Evolutionary conservation across 1,139 yeast species (phyloP), one percentile per base, ranked within the genome.

Genomic region (Blastobotrys petasosporus): DNA sequence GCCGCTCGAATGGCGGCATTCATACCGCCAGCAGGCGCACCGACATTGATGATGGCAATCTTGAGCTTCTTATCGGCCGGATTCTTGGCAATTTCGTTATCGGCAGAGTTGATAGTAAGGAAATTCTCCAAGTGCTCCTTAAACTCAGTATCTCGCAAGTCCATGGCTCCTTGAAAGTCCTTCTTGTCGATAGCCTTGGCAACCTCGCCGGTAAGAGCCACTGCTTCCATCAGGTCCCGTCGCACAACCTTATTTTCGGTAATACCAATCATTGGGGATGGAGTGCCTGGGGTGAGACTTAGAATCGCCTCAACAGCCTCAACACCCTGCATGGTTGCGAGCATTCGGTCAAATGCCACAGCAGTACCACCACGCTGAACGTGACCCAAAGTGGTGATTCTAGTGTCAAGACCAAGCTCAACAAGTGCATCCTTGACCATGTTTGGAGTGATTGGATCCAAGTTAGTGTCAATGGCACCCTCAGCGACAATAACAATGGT

Each of bases 311-410:
- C 82, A 44, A 92, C 95, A 9, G 98, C 97, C 62, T 90, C 97
- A 31, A 90, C 96, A 65, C 98, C 98, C 73, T 92, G 98, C 57
- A 90, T 66, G 17, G 98, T 90, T 30, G 97, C 96, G 54, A 92
- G 70, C 63, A 85, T 69, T 60, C 98, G 79, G 66, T 92, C 98
- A 62, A 74, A 83, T 2, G 97, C 97, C 47, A 88, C 96, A 2
- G 98, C 97, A 37, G 94, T 77, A 64, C 98, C 98, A 69, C 98
- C 98, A 70, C 98, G 81, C 73, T 92, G 98, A 42, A 92, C 96
- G 64, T 92, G 98, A 36, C 98, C 98, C 56, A 92, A 74, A 23
- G 94, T 87, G 43, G 98, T 92, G 59, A 90, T 83, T 67, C 98
- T 79, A 16, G 97, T 90, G 62, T 92, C 98, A 47, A 92, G 75